Evolutionary conservation across 2,329 filamentous ascomycete genomes (phyloP).

Genomic region (Mariannaea elegans): DNA sequence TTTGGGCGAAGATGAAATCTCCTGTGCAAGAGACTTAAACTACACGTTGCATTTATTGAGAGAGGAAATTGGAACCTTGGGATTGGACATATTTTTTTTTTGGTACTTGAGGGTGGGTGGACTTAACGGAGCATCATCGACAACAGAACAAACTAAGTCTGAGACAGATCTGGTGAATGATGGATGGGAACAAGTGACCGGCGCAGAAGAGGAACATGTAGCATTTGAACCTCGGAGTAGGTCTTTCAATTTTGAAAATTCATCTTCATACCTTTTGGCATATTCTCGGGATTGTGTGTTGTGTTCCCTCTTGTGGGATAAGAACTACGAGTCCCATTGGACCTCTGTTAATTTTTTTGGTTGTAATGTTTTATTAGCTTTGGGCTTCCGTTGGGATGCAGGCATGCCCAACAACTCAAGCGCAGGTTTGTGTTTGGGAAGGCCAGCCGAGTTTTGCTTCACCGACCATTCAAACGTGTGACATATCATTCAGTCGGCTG

Average conservation of each 20-base stretch:
- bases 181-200: neutral
- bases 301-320: neutral
- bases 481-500: neutral
- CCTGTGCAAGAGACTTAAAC: neutral
- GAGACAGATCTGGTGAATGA: neutral
- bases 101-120: neutral
- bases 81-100: neutral
- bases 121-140: neutral
- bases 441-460: neutral
- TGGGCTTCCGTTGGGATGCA: conserved; percentile 24
- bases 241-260: neutral
- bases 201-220: neutral
- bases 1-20: conserved; percentile 1
- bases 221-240: neutral
- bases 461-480: conserved; percentile 1
- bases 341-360: too few species aligned
- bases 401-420: conserved; percentile 31
- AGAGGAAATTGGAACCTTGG: conserved; percentile 18
- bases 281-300: neutral
- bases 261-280: neutral
- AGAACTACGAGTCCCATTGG: too few species aligned
- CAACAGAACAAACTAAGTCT: neutral
- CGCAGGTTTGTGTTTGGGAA: neutral
- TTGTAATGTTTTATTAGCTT: too few species aligned
- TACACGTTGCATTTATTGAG: conserved; percentile 34